Conservation (phyloP, 257 asterid species). For the Plectranthus barbatus region DNA sequence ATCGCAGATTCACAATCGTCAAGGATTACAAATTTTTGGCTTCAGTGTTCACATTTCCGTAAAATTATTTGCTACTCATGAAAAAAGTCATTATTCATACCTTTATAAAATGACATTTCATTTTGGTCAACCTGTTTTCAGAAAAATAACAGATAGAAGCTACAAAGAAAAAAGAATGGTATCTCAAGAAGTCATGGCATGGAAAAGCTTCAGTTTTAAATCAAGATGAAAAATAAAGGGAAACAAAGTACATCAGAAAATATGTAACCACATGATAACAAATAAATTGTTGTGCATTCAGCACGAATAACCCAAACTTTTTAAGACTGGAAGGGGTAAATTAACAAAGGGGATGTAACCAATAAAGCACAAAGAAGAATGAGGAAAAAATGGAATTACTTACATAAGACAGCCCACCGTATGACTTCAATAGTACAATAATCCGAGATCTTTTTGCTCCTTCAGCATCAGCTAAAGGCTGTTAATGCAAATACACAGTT, state of each 20-base stretch:
- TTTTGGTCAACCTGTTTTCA: background rate
- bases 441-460: constrained; percentile 68
- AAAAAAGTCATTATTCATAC: background rate
- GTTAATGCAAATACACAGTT: constrained; percentile 23
- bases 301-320: background rate
- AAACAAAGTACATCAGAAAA: background rate
- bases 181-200: too few relatives aligned
- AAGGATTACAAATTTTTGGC: background rate
- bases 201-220: background rate
- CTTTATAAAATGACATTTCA: background rate
- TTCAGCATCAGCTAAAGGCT: constrained; percentile 99
- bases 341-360: background rate
- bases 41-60: background rate
- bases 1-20: background rate
- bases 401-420: constrained; percentile 88
- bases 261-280: background rate
- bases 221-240: background rate
- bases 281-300: background rate
- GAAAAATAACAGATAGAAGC: background rate
- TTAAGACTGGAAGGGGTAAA: background rate
- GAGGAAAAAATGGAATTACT: constrained; percentile 20
- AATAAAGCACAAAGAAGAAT: background rate
- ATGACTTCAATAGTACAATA: constrained; percentile 62
- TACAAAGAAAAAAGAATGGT: too few relatives aligned
- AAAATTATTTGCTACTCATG: background rate